phyloP scores from a whole-genome alignment of 2,329 filamentous ascomycete genomes.

The Huntiella bhutanensis region DNA sequence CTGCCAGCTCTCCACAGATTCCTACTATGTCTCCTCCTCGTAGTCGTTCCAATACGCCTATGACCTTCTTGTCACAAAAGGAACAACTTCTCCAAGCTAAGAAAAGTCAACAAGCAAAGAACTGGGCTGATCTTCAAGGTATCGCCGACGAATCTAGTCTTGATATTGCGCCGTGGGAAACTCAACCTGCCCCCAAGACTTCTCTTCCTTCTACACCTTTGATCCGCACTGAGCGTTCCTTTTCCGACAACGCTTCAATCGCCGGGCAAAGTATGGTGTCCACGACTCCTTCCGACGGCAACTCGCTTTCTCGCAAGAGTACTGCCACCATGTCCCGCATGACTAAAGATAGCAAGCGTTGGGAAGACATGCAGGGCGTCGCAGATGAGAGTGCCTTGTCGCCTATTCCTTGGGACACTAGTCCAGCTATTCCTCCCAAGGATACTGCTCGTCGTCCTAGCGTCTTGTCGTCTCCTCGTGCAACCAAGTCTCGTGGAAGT shows the following conservation, averaged over 20 bases:
- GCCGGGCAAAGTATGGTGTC: conserved; percentile 1
- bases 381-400: conserved; percentile 2
- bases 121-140: conserved; percentile 6
- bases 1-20: background rate
- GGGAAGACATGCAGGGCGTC: conserved; percentile 8
- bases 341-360: conserved; percentile 2
- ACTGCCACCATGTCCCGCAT: background rate
- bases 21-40: background rate
- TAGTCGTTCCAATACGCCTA: background rate
- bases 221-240: background rate
- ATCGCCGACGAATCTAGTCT: conserved; percentile 5
- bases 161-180: conserved; percentile 3
- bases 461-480: background rate
- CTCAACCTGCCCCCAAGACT: background rate
- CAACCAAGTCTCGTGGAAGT: background rate
- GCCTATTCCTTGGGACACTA: conserved; percentile 4
- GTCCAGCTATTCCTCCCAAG: background rate
- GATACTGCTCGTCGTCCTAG: background rate
- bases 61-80: background rate
- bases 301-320: conserved; percentile 1
- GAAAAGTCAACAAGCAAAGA: conserved; percentile 3
- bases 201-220: background rate
- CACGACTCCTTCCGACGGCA: conserved; percentile 1
- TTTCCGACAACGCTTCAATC: conserved; percentile 3
- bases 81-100: background rate